Evolutionary conservation across 2,329 filamentous ascomycete species (phyloP), one percentile per base, ranked within the genome.

Genomic region (Allantophomopsis cytisporea): DNA sequence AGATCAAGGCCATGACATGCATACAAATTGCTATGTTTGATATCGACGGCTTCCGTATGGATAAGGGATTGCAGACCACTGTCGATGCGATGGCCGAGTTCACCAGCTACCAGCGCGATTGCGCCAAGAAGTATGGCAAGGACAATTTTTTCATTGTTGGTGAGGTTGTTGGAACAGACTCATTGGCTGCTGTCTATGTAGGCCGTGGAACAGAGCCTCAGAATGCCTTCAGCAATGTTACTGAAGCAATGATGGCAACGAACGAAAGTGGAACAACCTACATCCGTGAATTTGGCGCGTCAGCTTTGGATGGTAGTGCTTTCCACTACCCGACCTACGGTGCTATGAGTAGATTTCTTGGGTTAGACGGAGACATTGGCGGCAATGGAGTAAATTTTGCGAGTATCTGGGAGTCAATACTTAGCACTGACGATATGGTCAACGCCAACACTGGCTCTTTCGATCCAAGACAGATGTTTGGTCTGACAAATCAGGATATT

Each of bases 61-160:
- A 81, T 57, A 81, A 81, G 54, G 76, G 73, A 2, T 70, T 73
- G n/a, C 75, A 79, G 49, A 67, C 72, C 11, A 78, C 76, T 0
- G 66, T 78, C 5, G 76, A 80, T 50, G 66, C 73, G 1, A 62
- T 76, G 42, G 73, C 65, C 5, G 65, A 71, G 35, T 79, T 73
- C 52, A 73, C 71, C 15, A 58, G 63, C 16, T 63, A 65, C 7
- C 69, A 76, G 50, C 63, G 76, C 30, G 58, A 67, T 31, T 80
- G 76, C 52, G 76, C 76, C 10, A 54, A 57, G 7, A 53, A 57
- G n/a, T 58, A 70, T 31, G 71, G 71, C 32, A 80, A 80, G 51
- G 50, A 69, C 1, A 80, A 80, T 50, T 80, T 80, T 51, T 73
- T 77, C 50, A 61, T 80, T 6, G 66, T 72, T 3, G 76, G 76